A percentile compares a stretch with the other conserved stretches of the same genome.
These are phyloP conservation scores for Fusarium neocosmosporiellum DNA, from an alignment of 2,329 filamentous ascomycete species.

Conservation along the genomic window DNA sequence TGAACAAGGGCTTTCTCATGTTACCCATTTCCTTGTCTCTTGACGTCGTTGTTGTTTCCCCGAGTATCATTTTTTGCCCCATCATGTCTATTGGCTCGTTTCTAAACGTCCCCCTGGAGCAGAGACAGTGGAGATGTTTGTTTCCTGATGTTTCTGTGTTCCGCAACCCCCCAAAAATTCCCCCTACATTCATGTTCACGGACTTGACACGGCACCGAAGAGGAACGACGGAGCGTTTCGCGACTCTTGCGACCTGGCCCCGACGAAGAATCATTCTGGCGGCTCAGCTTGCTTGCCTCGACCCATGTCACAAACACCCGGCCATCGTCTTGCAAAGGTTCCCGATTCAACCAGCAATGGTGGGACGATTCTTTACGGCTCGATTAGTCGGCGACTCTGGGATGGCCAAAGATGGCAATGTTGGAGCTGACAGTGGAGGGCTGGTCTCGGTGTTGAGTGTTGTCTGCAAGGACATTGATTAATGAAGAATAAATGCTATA, in stretches of 20 bases:
- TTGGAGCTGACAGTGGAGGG: constrained; percentile 22
- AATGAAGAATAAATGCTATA: constrained; percentile 47
- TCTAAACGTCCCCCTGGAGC: constrained; percentile 14
- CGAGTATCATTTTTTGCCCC: not conserved
- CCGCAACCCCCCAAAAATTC: constrained; percentile 16
- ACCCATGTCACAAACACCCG: not conserved
- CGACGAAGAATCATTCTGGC: not conserved
- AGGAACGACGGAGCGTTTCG: not conserved
- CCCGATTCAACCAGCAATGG: not conserved
- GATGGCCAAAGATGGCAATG: not conserved
- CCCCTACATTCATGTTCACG: constrained; percentile 29
- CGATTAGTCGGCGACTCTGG: not conserved
- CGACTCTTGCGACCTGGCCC: not conserved
- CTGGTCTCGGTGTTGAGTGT: constrained; percentile 27
- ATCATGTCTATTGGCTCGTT: constrained; percentile 37
- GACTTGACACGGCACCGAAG: constrained; percentile 10
- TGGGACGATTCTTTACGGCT: not conserved
- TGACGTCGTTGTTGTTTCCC: constrained; percentile 38
- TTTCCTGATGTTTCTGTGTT: constrained; percentile 22
- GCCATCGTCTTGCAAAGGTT: not conserved
- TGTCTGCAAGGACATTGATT: constrained; percentile 39
- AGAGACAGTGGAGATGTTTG: constrained; percentile 30
- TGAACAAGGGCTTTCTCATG: constrained; percentile 46
- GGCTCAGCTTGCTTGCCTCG: constrained; percentile 12
- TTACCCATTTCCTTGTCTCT: constrained; percentile 32